A percentile compares a stretch with the other conserved stretches of the same genome.
Conservation (phyloP, 257 asterid species). For the Datura wrightii region DNA sequence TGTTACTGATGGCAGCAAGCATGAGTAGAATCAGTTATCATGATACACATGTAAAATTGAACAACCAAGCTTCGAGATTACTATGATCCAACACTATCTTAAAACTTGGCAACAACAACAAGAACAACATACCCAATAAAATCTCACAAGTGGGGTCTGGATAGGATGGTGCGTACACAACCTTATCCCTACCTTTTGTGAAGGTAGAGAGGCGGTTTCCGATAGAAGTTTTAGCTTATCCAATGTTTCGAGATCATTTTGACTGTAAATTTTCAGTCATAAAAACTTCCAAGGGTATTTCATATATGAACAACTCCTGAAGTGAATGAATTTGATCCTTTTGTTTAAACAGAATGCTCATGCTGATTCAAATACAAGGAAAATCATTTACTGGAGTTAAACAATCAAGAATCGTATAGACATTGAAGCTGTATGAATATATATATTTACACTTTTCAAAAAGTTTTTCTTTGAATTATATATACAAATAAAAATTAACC, state of each 20-base stretch:
- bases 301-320: not conserved
- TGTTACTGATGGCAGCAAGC: too few species aligned
- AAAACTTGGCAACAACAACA: too few species aligned
- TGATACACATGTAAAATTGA: too few species aligned
- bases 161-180: too few species aligned
- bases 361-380: slow-evolving; percentile 6
- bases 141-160: too few species aligned
- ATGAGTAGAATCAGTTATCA: too few species aligned
- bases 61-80: too few species aligned
- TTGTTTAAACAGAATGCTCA: not conserved
- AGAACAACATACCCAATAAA: too few species aligned
- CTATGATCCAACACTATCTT: too few species aligned
- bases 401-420: slow-evolving; percentile 23
- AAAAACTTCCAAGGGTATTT: not conserved
- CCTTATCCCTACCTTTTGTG: too few species aligned
- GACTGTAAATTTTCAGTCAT: not conserved
- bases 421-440: slow-evolving; percentile 10
- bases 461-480: slow-evolving; percentile 29
- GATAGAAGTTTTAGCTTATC: not conserved
- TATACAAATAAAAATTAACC: slow-evolving; percentile 28
- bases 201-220: too few species aligned
- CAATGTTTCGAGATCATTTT: not conserved
- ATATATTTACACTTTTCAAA: slow-evolving; percentile 25
- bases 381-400: not conserved
- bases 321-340: not conserved